Percentiles rank a stretch among this genome's conserved stretches.
Conservation (phyloP, 2,329 filamentous ascomycete species). For the Hirsutella rhossiliensis region DNA sequence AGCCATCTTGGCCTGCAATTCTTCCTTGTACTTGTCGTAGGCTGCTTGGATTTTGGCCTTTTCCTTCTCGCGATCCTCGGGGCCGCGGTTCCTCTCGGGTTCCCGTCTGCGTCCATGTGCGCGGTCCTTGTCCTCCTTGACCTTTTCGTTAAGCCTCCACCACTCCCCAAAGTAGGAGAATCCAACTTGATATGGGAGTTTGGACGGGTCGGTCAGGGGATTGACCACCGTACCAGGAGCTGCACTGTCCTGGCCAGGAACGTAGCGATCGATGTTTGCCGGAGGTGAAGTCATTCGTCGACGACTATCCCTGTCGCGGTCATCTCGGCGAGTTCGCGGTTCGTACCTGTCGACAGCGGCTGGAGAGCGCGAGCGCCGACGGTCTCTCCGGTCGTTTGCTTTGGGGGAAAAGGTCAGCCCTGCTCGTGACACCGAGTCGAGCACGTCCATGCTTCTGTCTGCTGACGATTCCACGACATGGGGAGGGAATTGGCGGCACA, state of each 20-base stretch:
- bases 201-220: slow-evolving; percentile 59
- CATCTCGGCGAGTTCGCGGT: slow-evolving; percentile 56
- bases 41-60: slow-evolving; percentile 64
- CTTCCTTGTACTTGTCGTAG: slow-evolving; percentile 56
- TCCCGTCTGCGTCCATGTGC: slow-evolving; percentile 55
- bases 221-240: slow-evolving; percentile 40
- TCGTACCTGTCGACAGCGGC: slow-evolving; percentile 64
- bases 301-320: slow-evolving; percentile 49
- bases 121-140: slow-evolving; percentile 71
- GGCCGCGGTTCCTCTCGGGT: slow-evolving; percentile 48
- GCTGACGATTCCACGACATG: not conserved
- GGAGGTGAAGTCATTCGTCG: slow-evolving; percentile 50
- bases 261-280: slow-evolving; percentile 73
- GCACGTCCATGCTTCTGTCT: not conserved
- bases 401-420: not conserved
- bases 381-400: slow-evolving; percentile 49
- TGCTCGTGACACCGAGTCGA: not conserved
- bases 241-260: slow-evolving; percentile 55
- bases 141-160: slow-evolving; percentile 73
- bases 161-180: slow-evolving; percentile 81
- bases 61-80: slow-evolving; percentile 68
- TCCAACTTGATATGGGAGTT: slow-evolving; percentile 66
- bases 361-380: slow-evolving; percentile 59
- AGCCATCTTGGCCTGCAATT: slow-evolving; percentile 67
- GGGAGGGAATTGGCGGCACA: slow-evolving; percentile 17